Evolutionary conservation across 2,329 filamentous ascomycete genomes (phyloP).

Genomic region (Bipolaris sorokiniana): DNA sequence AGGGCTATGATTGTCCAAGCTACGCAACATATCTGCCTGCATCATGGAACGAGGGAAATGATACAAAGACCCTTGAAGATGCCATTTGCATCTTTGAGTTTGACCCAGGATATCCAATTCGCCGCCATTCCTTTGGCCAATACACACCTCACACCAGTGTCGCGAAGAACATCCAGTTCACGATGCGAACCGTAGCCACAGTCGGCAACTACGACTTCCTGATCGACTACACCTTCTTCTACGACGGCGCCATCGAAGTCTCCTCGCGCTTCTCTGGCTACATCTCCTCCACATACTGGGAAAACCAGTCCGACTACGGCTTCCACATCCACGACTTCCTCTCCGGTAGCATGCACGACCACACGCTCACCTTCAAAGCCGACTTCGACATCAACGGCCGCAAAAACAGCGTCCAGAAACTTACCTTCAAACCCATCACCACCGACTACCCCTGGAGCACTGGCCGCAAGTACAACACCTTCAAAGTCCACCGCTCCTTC

Average conservation of each 20-base stretch:
- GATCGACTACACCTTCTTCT: constrained; percentile 37
- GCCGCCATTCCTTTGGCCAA: constrained; percentile 34
- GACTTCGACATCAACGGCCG: constrained; percentile 49
- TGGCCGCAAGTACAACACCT: constrained; percentile 57
- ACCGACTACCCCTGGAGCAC: constrained; percentile 60
- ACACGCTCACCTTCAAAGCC: constrained; percentile 52
- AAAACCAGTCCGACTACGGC: constrained; percentile 43
- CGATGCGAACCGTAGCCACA: constrained; percentile 56
- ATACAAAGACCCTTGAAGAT: constrained; percentile 48
- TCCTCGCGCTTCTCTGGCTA: constrained; percentile 38
- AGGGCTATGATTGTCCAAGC: constrained; percentile 60
- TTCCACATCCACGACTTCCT: constrained; percentile 49
- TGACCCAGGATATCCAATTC: constrained; percentile 38
- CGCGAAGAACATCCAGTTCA: constrained; percentile 48
- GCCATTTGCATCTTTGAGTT: constrained; percentile 50
- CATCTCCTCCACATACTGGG: constrained; percentile 35
- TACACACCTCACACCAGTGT: constrained; percentile 33
- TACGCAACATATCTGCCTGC: constrained; percentile 60
- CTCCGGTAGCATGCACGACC: constrained; percentile 47
- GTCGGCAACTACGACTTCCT: constrained; percentile 52
- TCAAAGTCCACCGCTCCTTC: constrained; percentile 56
- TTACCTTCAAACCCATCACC: constrained; percentile 50
- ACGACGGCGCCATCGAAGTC: constrained; percentile 37
- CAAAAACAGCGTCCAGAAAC: constrained; percentile 45
- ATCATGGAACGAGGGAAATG: constrained; percentile 49